Evolutionary conservation across 148 eudicot genomes (phyloP).

Genomic region (Rhododendron ferrugineum): DNA sequence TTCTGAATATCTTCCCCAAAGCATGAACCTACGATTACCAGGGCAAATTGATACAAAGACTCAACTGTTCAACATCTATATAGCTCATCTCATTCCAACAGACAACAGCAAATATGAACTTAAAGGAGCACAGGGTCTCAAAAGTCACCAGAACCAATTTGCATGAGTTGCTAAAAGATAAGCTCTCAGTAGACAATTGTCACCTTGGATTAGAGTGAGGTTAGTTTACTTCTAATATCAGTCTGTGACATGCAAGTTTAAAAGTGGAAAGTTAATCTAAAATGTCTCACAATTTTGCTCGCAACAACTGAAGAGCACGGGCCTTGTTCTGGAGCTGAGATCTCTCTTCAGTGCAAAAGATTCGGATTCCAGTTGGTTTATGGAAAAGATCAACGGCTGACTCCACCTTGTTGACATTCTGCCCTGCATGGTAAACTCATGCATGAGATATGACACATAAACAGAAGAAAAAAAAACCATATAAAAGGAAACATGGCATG

Average conservation of each 20-base stretch:
- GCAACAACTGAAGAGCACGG: constrained; percentile 87
- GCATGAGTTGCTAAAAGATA: background rate
- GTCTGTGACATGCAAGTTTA: background rate
- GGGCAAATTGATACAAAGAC: background rate
- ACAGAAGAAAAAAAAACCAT: background rate
- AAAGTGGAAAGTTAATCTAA: background rate
- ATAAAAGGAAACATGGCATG: background rate
- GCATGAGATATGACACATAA: constrained; percentile 13
- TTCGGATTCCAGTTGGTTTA: constrained; percentile 98
- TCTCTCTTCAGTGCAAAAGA: constrained; percentile 98
- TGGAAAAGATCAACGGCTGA: constrained; percentile 94
- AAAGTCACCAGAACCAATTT: background rate
- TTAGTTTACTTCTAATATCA: background rate
- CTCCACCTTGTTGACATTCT: constrained; percentile 99
- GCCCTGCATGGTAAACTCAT: constrained; percentile 56
- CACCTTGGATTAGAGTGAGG: background rate
- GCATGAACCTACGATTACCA: background rate
- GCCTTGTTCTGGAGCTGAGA: constrained; percentile 74
- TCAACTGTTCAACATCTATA: background rate
- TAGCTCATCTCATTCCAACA: background rate
- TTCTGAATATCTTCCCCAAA: background rate
- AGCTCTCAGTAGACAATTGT: background rate
- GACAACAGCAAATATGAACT: background rate
- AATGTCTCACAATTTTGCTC: constrained; percentile 84
- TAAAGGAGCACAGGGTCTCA: background rate